These are phyloP conservation scores for Calocera cornea DNA, from an alignment of 768 basidiomycete species.

Conservation along the genomic window DNA sequence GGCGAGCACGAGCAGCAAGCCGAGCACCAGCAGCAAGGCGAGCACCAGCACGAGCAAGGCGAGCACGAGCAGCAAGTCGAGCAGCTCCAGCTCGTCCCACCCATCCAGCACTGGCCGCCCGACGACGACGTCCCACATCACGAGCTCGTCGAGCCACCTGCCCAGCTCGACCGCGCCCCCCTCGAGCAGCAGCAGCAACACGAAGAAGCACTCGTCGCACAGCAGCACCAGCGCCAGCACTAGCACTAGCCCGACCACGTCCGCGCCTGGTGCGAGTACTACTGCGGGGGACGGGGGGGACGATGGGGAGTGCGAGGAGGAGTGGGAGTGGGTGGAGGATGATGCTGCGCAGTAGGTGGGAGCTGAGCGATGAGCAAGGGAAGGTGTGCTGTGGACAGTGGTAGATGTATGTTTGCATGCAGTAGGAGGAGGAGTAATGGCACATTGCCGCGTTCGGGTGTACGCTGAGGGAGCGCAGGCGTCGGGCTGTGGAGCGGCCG, in stretches of 20 bases:
- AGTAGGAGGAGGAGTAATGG: no score
- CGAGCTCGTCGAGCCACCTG: background rate
- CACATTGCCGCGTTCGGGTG: no score
- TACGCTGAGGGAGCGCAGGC: no score
- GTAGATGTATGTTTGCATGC: no score
- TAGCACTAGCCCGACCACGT: background rate
- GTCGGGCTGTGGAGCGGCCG: no score
- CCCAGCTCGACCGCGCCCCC: background rate
- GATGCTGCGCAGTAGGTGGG: background rate
- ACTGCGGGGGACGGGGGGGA: background rate
- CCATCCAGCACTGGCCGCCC: background rate
- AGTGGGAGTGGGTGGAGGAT: constrained; percentile 3
- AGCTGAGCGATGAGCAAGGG: no score
- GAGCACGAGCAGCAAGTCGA: background rate
- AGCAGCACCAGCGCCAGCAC: background rate
- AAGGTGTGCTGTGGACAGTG: no score
- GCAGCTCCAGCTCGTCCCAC: background rate
- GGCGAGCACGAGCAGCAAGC: no score
- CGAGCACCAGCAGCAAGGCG: no score
- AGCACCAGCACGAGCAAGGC: no score
- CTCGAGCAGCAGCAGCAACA: background rate
- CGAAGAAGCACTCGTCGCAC: background rate
- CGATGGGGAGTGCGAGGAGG: background rate
- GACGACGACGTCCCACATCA: background rate
- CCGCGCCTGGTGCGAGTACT: background rate